These are phyloP conservation scores for Podospora pseudoanserina DNA, from an alignment of 495 filamentous ascomycete species.

Conservation along the genomic window DNA sequence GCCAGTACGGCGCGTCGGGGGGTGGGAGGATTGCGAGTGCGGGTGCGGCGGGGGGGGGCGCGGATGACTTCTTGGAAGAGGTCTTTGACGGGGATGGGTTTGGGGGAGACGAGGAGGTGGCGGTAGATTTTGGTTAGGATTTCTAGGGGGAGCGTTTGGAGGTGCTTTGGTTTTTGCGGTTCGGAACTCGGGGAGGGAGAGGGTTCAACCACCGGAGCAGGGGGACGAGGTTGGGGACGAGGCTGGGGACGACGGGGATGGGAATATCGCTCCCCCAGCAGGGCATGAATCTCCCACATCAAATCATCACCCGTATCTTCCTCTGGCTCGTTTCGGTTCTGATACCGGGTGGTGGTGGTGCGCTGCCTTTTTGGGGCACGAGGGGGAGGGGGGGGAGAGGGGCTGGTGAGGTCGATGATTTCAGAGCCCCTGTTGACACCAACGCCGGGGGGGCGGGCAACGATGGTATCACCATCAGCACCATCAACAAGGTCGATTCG, in stretches of 20 bases:
- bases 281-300: neutral
- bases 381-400: too few species aligned
- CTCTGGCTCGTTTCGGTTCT: neutral
- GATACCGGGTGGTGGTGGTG: neutral
- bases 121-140: constrained; percentile 37
- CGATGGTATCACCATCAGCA: neutral
- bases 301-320: too few species aligned
- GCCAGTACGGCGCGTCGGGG: too few species aligned
- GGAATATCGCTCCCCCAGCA: neutral
- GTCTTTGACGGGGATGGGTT: constrained; percentile 34
- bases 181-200: neutral
- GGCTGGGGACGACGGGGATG: too few species aligned
- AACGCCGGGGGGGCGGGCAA: neutral
- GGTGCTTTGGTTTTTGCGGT: constrained; percentile 9
- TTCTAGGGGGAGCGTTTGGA: constrained; percentile 30
- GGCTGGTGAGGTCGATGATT: neutral
- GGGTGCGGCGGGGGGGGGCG: constrained; percentile 6
- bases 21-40: neutral
- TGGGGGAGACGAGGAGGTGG: constrained; percentile 30
- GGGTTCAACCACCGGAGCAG: too few species aligned
- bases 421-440: neutral
- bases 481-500: neutral
- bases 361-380: neutral
- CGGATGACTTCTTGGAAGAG: constrained; percentile 33
- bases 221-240: too few species aligned